Percentiles rank a stretch among this genome's conserved stretches.
phyloP scores from a whole-genome alignment of 169 alveolate species.

The Plasmodium gallinaceum region DNA sequence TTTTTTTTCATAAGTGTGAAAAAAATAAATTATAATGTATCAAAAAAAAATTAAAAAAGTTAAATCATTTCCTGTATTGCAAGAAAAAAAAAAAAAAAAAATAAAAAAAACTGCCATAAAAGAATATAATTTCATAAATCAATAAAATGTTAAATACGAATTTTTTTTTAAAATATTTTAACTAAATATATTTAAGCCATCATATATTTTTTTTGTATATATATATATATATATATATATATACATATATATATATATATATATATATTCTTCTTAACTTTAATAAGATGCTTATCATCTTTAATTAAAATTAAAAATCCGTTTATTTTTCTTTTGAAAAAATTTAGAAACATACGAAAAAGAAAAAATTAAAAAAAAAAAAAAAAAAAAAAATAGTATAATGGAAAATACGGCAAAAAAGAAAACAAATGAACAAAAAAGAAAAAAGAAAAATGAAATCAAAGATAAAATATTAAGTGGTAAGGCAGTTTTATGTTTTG shows the following conservation, averaged over 20 bases:
- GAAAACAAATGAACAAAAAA: slow-evolving; percentile 28
- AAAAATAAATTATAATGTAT: not conserved
- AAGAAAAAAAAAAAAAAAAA: too few species aligned
- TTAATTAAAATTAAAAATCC: not conserved
- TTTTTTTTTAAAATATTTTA: not conserved
- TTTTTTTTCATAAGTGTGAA: too few species aligned
- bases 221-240: slow-evolving; percentile 26
- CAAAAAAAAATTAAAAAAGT: too few species aligned
- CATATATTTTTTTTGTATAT: too few species aligned
- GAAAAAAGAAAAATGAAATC: slow-evolving; percentile 42
- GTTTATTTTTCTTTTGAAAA: not conserved
- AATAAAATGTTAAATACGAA: not conserved
- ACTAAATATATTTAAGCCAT: not conserved
- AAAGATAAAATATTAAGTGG: slow-evolving; percentile 45
- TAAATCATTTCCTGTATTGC: too few species aligned
- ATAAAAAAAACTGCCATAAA: too few species aligned
- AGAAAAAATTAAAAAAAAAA: not conserved
- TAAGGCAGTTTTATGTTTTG: slow-evolving; percentile 44
- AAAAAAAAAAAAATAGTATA: not conserved
- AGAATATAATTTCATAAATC: not conserved
- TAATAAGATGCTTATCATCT: slow-evolving; percentile 3
- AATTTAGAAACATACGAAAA: slow-evolving; percentile 12
- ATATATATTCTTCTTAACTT: not conserved
- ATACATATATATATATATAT: slow-evolving; percentile 22
- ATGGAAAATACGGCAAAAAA: slow-evolving; percentile 69